Base-by-base conservation (phyloP, 768 basidiomycete species). In the Naganishia onofrii region DNA sequence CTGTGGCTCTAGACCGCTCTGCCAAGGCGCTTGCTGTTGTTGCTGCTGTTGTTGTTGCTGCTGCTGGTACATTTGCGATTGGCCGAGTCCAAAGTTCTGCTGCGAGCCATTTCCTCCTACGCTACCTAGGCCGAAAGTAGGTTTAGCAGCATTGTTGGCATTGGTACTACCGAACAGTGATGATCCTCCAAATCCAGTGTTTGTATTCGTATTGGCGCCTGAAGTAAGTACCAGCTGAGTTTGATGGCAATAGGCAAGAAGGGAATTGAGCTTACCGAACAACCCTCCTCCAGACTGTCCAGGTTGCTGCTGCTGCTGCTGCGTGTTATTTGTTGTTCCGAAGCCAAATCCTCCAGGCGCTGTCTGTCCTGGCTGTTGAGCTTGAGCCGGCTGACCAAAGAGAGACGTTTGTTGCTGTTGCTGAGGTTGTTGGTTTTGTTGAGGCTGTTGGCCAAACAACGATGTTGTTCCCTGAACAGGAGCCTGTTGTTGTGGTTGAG, bases 291-390 rank as follows among this genome's bases (percentile, higher is more conserved):
- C 36, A 44, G 31, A 28, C 28, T 67, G 67, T 56, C 28, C 53
- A 21, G 53, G 54, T 52, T 58, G 67, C 32, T 68, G 67, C 56
- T 68, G 67, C 56, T 68, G 68, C 46, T 69, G 68, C 32, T 58
- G 68, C 51, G 48, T 13, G 7, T 3, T 51, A 51, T 51, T 51
- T 21, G 48, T n/a, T 1, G 36, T 2, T 44, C 60, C 60, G 21
- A 63, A 63, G 21, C 60, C 60, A 44, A 63, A 63, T 42, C 60
- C 60, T 28, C 36, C 19, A 26, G 38, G 48, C 23, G 48, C 48
- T n/a, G 48, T 26, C 48, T 66, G 65, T 28, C 19, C 31, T 38
- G 29, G 55, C 55, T 57, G 55, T 31, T 57, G n/a, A 66, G 13
- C 17, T 21, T 38, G 58, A 31, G 65, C 48, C 8, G 65, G 7